A percentile compares a stretch with the other conserved stretches of the same genome.
phyloP scores from a whole-genome alignment of 2,329 filamentous ascomycete genomes.

The Diaporthe citri region DNA sequence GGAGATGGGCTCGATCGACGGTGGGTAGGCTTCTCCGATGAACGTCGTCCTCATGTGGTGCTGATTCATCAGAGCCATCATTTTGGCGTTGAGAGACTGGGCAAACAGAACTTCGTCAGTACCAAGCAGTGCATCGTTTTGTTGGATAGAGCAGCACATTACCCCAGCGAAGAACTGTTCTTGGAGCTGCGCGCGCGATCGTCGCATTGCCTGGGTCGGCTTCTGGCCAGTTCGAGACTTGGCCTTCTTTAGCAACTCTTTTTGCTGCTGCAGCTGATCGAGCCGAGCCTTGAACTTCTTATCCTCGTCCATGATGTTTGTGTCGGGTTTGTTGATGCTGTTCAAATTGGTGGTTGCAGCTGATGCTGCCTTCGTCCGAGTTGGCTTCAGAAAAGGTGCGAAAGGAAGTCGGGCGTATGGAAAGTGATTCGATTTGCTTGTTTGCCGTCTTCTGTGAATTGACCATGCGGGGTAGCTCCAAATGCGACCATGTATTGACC shows the following conservation, averaged over 20 bases:
- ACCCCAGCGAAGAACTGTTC: not conserved
- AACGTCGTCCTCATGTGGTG: not conserved
- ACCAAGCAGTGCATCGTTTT: not conserved
- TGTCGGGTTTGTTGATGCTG: no score
- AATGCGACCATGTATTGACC: not conserved
- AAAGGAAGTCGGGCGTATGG: not conserved
- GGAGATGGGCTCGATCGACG: conserved; percentile 28
- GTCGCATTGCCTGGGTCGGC: conserved; percentile 70
- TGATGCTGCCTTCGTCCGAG: not conserved
- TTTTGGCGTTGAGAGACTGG: not conserved
- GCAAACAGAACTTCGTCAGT: rapidly evolving
- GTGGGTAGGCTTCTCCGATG: conserved; percentile 39
- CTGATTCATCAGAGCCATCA: not conserved
- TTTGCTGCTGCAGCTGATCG: conserved; percentile 61
- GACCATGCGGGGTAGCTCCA: not conserved
- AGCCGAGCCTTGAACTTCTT: rapidly evolving
- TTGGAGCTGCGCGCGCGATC: conserved; percentile 61
- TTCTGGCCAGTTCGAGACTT: conserved; percentile 30
- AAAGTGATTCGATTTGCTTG: not conserved
- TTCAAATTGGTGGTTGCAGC: not conserved
- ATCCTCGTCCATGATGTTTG: not conserved
- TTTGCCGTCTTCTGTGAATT: not conserved
- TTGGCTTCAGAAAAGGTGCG: not conserved
- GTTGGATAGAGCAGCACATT: not conserved
- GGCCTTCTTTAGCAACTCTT: conserved; percentile 72